Conservation (phyloP, 352 stramenopile genomes). For the Phytopythium montanum region DNA sequence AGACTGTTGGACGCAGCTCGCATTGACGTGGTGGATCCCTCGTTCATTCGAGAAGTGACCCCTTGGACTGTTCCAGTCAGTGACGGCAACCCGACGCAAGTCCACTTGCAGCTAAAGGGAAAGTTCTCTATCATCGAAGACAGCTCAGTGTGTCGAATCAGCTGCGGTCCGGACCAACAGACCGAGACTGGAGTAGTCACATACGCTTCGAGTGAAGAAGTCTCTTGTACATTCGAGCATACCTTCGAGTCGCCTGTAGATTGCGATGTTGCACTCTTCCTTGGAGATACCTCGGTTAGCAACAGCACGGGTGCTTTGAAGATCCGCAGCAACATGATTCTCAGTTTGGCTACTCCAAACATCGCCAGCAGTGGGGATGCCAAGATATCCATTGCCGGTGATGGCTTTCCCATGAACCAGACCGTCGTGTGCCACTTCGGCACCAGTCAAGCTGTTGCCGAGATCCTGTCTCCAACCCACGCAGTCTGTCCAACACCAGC, state of each 20-base stretch:
- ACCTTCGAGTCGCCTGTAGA: background rate
- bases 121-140: conserved; percentile 22
- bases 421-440: background rate
- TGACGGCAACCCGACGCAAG: background rate
- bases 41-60: conserved; percentile 17
- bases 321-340: background rate
- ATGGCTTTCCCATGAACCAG: background rate
- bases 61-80: conserved; percentile 9
- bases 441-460: background rate
- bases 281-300: conserved; percentile 21
- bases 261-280: conserved; percentile 23
- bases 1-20: conserved; percentile 4
- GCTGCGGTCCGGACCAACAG: conserved; percentile 9
- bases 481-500: conserved; percentile 22
- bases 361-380: background rate
- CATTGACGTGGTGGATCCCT: conserved; percentile 22
- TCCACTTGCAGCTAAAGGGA: conserved; percentile 24
- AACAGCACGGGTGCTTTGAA: conserved; percentile 12
- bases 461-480: conserved; percentile 11
- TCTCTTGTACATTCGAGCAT: conserved; percentile 20
- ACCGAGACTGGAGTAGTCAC: conserved; percentile 7
- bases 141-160: conserved; percentile 18
- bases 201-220: conserved; percentile 14
- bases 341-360: background rate
- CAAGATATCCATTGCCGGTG: background rate